Evolutionary conservation across 129 eudicot genomes (phyloP), one percentile per base, ranked within the genome.

Genomic region (Tanacetum coccineum): DNA sequence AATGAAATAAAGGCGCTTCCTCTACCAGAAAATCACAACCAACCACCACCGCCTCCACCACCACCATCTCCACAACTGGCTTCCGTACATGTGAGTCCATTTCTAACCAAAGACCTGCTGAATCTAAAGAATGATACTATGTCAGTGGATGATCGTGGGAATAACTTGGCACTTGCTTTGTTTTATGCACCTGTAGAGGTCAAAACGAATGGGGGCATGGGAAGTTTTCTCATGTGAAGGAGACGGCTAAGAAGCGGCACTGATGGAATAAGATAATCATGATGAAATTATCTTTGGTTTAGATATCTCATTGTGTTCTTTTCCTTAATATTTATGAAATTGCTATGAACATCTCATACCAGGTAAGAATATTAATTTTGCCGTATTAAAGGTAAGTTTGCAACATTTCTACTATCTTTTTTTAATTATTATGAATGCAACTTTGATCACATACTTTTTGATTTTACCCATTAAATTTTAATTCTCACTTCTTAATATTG

Each of bases 241-340:
- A 19, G 82, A 82, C 1, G 82, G 77, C 67, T 84, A 87, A 90
- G 95, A 87, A 74, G 39, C 72, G 47, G 85, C 85, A 11, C 70
- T 84, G 78, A 87, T 81, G 59, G 90, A 84, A 64, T 70, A n/a
- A n/a, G n/a, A n/a, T n/a, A n/a, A n/a, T n/a, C n/a, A n/a, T n/a
- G n/a, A n/a, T n/a, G n/a, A n/a, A n/a, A n/a, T n/a, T n/a, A n/a
- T n/a, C n/a, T n/a, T n/a, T n/a, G n/a, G n/a, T n/a, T n/a, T n/a
- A n/a, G n/a, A n/a, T n/a, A n/a, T n/a, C n/a, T n/a, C n/a, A n/a
- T n/a, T n/a, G n/a, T n/a, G n/a, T n/a, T n/a, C n/a, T n/a, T n/a
- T n/a, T n/a, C n/a, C n/a, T n/a, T n/a, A n/a, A n/a, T n/a, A n/a
- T n/a, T n/a, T n/a, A n/a, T n/a, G n/a, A n/a, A n/a, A n/a, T n/a